These are phyloP conservation scores for Dryadomyces quercus-mongolicae DNA, from an alignment of 2,329 filamentous ascomycete genomes.

Conservation along the genomic window DNA sequence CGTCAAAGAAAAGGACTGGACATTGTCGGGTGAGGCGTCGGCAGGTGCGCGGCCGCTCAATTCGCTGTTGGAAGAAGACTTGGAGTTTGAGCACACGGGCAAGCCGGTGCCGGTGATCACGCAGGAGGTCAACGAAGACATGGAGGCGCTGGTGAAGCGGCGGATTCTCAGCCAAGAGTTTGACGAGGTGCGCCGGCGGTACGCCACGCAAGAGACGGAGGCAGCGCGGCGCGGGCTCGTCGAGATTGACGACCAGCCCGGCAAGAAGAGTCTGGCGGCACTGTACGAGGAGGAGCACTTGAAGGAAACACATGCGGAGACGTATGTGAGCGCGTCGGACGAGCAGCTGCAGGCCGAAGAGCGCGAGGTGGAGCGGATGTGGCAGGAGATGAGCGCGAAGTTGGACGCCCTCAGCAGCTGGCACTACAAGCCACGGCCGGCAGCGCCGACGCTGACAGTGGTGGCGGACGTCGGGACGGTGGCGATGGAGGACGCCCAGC, in stretches of 20 bases:
- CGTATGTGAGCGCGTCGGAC: constrained; percentile 68
- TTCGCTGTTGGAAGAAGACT: constrained; percentile 84
- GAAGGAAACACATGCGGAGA: constrained; percentile 61
- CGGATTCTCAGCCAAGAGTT: constrained; percentile 85
- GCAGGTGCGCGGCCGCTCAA: constrained; percentile 76
- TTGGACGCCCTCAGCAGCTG: constrained; percentile 86
- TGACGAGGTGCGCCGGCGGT: constrained; percentile 75
- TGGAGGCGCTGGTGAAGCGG: constrained; percentile 88
- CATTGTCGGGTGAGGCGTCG: constrained; percentile 74
- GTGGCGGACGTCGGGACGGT: constrained; percentile 86
- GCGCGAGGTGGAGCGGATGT: constrained; percentile 68
- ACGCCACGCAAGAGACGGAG: constrained; percentile 47
- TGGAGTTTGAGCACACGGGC: constrained; percentile 90
- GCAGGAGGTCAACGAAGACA: constrained; percentile 76
- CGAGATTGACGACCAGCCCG: constrained; percentile 77
- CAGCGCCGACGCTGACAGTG: constrained; percentile 70
- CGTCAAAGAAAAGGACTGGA: constrained; percentile 85
- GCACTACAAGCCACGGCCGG: constrained; percentile 87
- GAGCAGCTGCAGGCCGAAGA: constrained; percentile 76
- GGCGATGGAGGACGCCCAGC: constrained; percentile 89
- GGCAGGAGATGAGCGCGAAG: constrained; percentile 67
- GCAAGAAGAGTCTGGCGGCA: constrained; percentile 77
- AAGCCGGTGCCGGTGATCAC: constrained; percentile 94
- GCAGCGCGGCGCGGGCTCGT: constrained; percentile 56
- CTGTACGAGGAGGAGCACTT: constrained; percentile 91